Conservation (phyloP, 2,329 filamentous ascomycete species). For the Calonectria honghensis region DNA sequence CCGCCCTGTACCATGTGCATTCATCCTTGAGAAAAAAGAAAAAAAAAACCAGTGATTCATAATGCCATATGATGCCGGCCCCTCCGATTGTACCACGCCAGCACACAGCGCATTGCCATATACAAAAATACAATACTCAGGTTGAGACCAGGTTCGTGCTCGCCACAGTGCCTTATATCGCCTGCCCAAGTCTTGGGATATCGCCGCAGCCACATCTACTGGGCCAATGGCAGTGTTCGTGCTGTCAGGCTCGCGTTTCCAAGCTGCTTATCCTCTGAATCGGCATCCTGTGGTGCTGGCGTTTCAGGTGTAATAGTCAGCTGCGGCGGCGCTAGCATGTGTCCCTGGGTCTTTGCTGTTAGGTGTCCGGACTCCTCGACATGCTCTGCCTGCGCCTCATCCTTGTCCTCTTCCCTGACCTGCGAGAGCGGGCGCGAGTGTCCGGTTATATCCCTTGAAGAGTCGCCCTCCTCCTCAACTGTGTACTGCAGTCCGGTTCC, state of each 20-base stretch:
- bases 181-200: neutral
- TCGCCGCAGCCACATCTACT: constrained; percentile 49
- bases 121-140: constrained; percentile 52
- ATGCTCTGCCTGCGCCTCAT: constrained; percentile 58
- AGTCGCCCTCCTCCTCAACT: constrained; percentile 55
- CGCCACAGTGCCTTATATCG: constrained; percentile 23
- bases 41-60: constrained; percentile 31
- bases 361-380: constrained; percentile 50
- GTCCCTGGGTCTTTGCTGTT: neutral
- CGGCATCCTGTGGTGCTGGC: constrained; percentile 61
- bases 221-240: constrained; percentile 47
- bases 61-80: constrained; percentile 42
- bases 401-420: constrained; percentile 62
- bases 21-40: constrained; percentile 18
- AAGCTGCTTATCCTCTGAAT: constrained; percentile 66
- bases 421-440: constrained; percentile 59
- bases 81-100: constrained; percentile 37
- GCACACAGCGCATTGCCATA: constrained; percentile 44
- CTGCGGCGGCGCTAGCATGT: constrained; percentile 60
- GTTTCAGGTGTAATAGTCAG: constrained; percentile 71
- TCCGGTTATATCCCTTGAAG: constrained; percentile 43
- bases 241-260: constrained; percentile 63
- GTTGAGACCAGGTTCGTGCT: neutral
- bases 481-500: constrained; percentile 61
- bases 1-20: constrained; percentile 27